Evolutionary conservation across 2,329 filamentous ascomycete species (phyloP).

Genomic region (Alternaria rosae): DNA sequence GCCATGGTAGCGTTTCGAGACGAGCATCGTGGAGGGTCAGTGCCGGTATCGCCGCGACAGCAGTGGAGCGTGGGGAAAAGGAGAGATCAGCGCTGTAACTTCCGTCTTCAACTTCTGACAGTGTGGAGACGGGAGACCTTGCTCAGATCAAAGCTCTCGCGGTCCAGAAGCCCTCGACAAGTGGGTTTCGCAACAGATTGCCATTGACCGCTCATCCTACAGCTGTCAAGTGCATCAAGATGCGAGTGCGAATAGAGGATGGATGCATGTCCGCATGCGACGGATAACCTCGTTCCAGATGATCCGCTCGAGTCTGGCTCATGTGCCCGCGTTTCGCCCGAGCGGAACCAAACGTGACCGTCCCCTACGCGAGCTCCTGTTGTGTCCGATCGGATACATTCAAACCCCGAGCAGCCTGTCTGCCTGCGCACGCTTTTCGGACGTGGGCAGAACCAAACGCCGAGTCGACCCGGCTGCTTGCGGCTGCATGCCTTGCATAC

Average conservation of each 20-base stretch:
- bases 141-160: conserved; percentile 18
- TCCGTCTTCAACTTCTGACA: conserved; percentile 18
- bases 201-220: conserved; percentile 7
- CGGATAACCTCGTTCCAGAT: conserved; percentile 15
- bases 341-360: conserved; percentile 22
- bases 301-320: conserved; percentile 13
- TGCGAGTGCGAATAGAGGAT: background rate
- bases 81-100: conserved; percentile 27
- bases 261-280: background rate
- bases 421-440: conserved; percentile 1
- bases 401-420: conserved; percentile 12
- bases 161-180: conserved; percentile 10
- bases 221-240: background rate
- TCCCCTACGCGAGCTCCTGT: conserved; percentile 2
- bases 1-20: conserved; percentile 21
- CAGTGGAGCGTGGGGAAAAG: conserved; percentile 20
- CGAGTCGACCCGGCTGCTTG: conserved; percentile 12
- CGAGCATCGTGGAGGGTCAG: conserved; percentile 1
- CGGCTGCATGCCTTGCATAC: conserved; percentile 9
- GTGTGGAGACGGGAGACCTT: conserved; percentile 23
- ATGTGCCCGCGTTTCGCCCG: conserved; percentile 32
- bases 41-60: conserved; percentile 7
- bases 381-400: conserved; percentile 13
- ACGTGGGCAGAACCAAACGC: conserved; percentile 3
- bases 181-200: conserved; percentile 1